Conservation (phyloP, 805 yeast species). For the Ogataea haglerorum region DNA sequence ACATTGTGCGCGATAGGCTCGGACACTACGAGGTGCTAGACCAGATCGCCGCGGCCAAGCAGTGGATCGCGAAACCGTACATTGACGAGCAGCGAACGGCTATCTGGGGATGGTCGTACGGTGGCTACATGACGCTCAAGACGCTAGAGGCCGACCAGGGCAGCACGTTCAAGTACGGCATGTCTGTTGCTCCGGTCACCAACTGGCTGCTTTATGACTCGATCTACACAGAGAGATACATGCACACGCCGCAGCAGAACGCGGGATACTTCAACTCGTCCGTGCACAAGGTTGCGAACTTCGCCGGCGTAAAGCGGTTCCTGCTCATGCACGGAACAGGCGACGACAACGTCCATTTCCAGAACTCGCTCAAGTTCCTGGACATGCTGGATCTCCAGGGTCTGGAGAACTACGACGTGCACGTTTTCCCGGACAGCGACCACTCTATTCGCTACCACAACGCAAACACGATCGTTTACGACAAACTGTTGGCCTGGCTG, state of each 20-base stretch:
- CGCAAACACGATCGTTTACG: slow-evolving; percentile 66
- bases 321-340: slow-evolving; percentile 94
- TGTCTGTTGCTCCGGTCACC: slow-evolving; percentile 97
- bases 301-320: slow-evolving; percentile 62
- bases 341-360: slow-evolving; percentile 96
- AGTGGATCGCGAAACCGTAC: slow-evolving; percentile 60
- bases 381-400: slow-evolving; percentile 69
- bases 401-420: slow-evolving; percentile 80
- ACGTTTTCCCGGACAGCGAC: slow-evolving; percentile 78
- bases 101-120: slow-evolving; percentile 98
- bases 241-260: slow-evolving; percentile 78
- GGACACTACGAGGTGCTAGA: slow-evolving; percentile 83
- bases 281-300: slow-evolving; percentile 52
- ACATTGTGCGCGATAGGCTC: slow-evolving; percentile 73
- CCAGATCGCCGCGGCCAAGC: slow-evolving; percentile 79
- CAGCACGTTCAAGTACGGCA: slow-evolving; percentile 75
- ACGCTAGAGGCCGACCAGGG: slow-evolving; percentile 80
- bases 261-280: slow-evolving; percentile 50
- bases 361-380: slow-evolving; percentile 73
- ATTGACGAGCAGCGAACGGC: slow-evolving; percentile 70
- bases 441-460: slow-evolving; percentile 72
- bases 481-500: slow-evolving; percentile 65
- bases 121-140: slow-evolving; percentile 90
- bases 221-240: slow-evolving; percentile 90
- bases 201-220: slow-evolving; percentile 92